Conservation (phyloP, 257 asterid genomes). For the Fraxinus excelsior region DNA sequence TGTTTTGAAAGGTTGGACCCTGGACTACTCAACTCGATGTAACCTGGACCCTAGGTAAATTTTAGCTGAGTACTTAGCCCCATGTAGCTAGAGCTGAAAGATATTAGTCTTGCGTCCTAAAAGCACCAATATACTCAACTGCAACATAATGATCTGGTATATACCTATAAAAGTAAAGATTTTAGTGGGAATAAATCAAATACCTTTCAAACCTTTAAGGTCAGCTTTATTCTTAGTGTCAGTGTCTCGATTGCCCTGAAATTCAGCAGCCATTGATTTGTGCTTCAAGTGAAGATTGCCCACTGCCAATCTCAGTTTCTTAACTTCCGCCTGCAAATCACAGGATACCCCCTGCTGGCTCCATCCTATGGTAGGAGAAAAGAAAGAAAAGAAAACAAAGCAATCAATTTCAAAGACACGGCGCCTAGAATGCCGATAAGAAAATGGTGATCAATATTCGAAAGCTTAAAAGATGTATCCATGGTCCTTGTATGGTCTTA, state of each 20-base stretch:
- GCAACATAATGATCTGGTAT: neutral
- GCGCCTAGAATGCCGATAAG: constrained; percentile 14
- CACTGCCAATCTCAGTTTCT: constrained; percentile 54
- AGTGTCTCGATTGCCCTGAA: constrained; percentile 70
- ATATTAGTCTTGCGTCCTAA: neutral
- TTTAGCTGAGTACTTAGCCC: neutral
- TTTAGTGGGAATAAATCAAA: neutral
- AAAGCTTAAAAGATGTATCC: constrained; percentile 9
- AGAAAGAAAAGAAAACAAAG: constrained; percentile 10
- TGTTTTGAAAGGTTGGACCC: too few relatives aligned
- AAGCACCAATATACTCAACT: neutral
- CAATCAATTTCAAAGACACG: neutral
- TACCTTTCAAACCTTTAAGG: constrained; percentile 71
- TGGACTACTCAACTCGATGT: neutral
- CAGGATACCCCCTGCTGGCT: constrained; percentile 46
- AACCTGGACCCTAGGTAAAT: neutral
- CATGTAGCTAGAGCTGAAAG: constrained; percentile 13
- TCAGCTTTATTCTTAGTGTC: constrained; percentile 81
- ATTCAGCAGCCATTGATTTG: constrained; percentile 68
- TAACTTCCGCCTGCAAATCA: constrained; percentile 57
- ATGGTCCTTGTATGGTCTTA: constrained; percentile 34
- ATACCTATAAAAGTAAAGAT: neutral
- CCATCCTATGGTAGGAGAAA: constrained; percentile 53
- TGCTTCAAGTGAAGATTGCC: constrained; percentile 79
- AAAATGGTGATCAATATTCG: neutral